These are phyloP conservation scores for Hansenula lynferdii DNA, from an alignment of 1,139 yeast genomes.

Conservation along the genomic window DNA sequence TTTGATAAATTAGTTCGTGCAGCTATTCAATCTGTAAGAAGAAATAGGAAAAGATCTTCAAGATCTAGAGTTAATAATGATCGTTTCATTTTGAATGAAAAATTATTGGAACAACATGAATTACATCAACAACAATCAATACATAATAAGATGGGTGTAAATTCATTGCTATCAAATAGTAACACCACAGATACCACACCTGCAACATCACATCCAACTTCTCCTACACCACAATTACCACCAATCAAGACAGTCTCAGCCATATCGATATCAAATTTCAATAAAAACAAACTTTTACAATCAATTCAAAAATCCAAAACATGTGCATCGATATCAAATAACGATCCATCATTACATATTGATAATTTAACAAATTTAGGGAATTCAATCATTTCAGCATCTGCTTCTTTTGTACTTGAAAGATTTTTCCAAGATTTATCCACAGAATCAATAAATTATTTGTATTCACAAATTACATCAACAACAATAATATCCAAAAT, in stretches of 20 bases:
- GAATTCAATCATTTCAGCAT: slow-evolving; percentile 44
- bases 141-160: slow-evolving; percentile 2
- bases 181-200: slow-evolving; percentile 7
- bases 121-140: slow-evolving; percentile 1
- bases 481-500: slow-evolving; percentile 42
- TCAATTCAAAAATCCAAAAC: slow-evolving; percentile 60
- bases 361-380: slow-evolving; percentile 54
- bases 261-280: slow-evolving; percentile 18
- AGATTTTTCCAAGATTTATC: slow-evolving; percentile 42
- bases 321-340: slow-evolving; percentile 49
- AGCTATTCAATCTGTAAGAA: slow-evolving; percentile 77
- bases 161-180: slow-evolving; percentile 9
- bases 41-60: slow-evolving; percentile 58
- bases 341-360: slow-evolving; percentile 22
- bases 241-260: slow-evolving; percentile 26
- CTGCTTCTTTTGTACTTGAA: slow-evolving; percentile 59
- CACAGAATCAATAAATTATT: slow-evolving; percentile 48
- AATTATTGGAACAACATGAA: background rate
- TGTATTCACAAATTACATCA: slow-evolving; percentile 46
- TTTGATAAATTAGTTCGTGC: slow-evolving; percentile 90
- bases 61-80: slow-evolving; percentile 18
- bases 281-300: slow-evolving; percentile 29
- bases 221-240: slow-evolving; percentile 7
- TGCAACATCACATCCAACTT: slow-evolving; percentile 4
- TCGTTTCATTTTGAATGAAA: slow-evolving; percentile 10